Evolutionary conservation across 1,284 basidiomycete species (phyloP).

Genomic region (Schizophyllum commune): DNA sequence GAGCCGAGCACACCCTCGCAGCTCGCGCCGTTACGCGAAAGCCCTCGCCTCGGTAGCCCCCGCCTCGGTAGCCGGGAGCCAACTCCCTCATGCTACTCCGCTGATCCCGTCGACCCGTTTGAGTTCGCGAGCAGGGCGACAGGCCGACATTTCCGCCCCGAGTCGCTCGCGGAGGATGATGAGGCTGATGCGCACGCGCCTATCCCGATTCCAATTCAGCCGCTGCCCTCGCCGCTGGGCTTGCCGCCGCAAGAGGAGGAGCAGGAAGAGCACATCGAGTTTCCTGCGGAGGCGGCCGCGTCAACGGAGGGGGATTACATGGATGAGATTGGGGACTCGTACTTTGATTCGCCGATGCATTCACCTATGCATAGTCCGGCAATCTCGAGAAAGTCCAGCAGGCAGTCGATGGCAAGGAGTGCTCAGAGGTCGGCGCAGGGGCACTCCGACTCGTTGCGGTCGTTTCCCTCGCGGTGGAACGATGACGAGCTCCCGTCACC

Average conservation of each 20-base stretch:
- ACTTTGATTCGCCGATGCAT: background rate
- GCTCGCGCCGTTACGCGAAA: background rate
- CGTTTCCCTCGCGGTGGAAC: background rate
- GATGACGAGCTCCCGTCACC: background rate
- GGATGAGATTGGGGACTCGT: background rate
- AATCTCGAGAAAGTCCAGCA: background rate
- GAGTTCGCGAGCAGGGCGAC: background rate
- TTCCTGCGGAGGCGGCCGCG: background rate
- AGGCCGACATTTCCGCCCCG: background rate
- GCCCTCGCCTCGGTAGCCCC: background rate
- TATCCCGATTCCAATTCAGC: too few species aligned
- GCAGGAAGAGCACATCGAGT: background rate
- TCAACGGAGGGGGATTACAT: background rate
- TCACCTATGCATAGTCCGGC: background rate
- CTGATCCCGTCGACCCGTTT: background rate
- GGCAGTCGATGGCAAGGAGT: background rate
- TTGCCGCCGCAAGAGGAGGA: too few species aligned
- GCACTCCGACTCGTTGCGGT: background rate
- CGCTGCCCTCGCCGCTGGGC: too few species aligned
- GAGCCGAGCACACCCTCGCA: background rate
- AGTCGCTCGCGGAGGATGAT: background rate
- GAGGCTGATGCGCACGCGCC: background rate
- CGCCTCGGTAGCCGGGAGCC: background rate
- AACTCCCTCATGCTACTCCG: background rate
- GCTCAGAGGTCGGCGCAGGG: background rate